These are phyloP conservation scores for Sextonia rubra DNA, from an alignment of 164 flowering plant species.

Conservation along the genomic window DNA sequence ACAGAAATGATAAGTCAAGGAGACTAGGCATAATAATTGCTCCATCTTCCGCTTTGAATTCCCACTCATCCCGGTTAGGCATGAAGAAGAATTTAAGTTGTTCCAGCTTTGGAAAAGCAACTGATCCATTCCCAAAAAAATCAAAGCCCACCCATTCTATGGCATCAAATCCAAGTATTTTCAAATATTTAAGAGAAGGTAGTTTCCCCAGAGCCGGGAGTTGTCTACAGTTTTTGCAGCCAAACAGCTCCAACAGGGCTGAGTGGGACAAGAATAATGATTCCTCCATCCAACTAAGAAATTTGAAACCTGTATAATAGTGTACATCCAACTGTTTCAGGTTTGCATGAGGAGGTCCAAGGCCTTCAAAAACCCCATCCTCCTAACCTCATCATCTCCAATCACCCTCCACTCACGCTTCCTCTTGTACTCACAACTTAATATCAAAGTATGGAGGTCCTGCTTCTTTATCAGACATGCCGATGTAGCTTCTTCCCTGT, in stretches of 20 bases:
- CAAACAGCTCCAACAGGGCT: not conserved
- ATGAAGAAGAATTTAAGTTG: not conserved
- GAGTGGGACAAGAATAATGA: not conserved
- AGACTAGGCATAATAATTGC: not conserved
- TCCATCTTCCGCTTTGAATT: not conserved
- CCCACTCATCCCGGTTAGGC: not conserved
- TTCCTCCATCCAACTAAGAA: slow-evolving; percentile 5
- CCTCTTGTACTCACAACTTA: not conserved
- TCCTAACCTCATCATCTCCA: not conserved
- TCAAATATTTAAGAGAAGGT: slow-evolving; percentile 3
- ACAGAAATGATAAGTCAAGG: not conserved
- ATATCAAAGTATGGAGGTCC: slow-evolving; percentile 9
- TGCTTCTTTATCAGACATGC: slow-evolving; percentile 19
- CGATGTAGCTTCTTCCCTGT: slow-evolving; percentile 8
- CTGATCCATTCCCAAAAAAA: not conserved
- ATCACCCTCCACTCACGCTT: not conserved
- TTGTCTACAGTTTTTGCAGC: not conserved
- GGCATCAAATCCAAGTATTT: not conserved
- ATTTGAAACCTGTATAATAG: not conserved
- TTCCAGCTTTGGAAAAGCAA: slow-evolving; percentile 2
- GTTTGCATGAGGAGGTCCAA: not conserved
- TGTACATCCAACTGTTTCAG: not conserved
- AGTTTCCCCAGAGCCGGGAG: slow-evolving; percentile 3
- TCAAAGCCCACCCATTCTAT: not conserved
- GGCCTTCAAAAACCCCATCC: not conserved